Evolutionary conservation across 345 rosid genomes (phyloP).

Genomic region (Boechera stricta): DNA sequence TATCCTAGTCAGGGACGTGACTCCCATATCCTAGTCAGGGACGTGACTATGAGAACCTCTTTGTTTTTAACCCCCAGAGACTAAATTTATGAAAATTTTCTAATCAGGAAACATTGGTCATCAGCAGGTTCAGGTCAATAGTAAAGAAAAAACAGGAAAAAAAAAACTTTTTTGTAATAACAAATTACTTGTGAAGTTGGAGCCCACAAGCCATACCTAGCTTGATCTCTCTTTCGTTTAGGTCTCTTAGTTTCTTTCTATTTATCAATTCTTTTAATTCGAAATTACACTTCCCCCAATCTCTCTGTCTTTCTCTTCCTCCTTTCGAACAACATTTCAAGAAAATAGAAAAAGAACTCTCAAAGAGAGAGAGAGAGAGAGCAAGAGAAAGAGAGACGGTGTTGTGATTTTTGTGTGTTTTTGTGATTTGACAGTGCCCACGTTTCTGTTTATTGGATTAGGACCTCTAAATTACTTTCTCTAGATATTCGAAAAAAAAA

Average conservation of each 20-base stretch:
- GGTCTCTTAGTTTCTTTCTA: constrained; percentile 10
- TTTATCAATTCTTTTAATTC: neutral
- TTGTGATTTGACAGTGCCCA: constrained; percentile 45
- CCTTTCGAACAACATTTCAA: constrained; percentile 12
- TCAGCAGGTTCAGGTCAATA: constrained; percentile 33
- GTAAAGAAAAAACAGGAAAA: neutral
- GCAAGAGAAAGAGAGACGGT: neutral
- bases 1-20: constrained; percentile 45
- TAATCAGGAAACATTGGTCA: constrained; percentile 42
- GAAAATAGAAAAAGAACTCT: constrained; percentile 28
- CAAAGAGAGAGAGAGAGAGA: neutral
- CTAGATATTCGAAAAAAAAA: neutral
- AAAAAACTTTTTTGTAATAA: neutral
- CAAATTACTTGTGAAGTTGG: constrained; percentile 46
- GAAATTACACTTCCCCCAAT: constrained; percentile 41
- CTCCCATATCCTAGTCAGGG: constrained; percentile 39
- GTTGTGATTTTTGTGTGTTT: constrained; percentile 15
- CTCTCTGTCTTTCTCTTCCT: constrained; percentile 24
- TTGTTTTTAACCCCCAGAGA: neutral
- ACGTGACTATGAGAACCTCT: constrained; percentile 41
- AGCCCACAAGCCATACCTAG: constrained; percentile 61
- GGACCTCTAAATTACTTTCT: constrained; percentile 31
- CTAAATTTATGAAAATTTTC: constrained; percentile 31
- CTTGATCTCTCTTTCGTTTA: constrained; percentile 58
- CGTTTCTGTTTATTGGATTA: constrained; percentile 45